phyloP scores from a whole-genome alignment of 1,139 yeast species.

The Saccharomyces hybrid region DNA sequence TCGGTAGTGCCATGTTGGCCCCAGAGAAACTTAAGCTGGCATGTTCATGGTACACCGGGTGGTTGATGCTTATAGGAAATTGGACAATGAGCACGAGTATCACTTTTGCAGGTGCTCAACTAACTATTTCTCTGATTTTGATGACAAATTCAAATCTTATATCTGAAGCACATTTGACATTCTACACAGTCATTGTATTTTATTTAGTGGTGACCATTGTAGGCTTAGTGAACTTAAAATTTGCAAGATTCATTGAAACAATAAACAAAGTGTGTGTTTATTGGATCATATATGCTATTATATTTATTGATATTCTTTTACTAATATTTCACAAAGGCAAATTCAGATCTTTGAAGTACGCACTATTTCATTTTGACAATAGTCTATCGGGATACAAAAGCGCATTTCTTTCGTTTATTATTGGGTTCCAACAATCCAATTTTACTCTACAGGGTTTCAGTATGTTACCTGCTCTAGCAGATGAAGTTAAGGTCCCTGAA shows the following conservation, averaged over 20 bases:
- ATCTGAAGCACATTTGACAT: slow-evolving; percentile 48
- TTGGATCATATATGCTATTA: slow-evolving; percentile 69
- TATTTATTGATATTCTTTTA: slow-evolving; percentile 56
- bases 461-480: slow-evolving; percentile 73
- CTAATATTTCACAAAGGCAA: slow-evolving; percentile 50
- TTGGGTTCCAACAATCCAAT: slow-evolving; percentile 72
- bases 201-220: slow-evolving; percentile 49
- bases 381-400: slow-evolving; percentile 64
- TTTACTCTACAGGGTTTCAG: slow-evolving; percentile 80
- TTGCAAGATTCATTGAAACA: slow-evolving; percentile 50
- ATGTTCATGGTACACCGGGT: slow-evolving; percentile 70
- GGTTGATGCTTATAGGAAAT: slow-evolving; percentile 65
- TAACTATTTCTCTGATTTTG: slow-evolving; percentile 58
- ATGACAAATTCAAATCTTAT: slow-evolving; percentile 43
- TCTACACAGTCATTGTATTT: slow-evolving; percentile 48
- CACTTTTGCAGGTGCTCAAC: slow-evolving; percentile 68
- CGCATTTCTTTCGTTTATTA: slow-evolving; percentile 53
- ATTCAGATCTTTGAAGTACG: slow-evolving; percentile 52
- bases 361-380: slow-evolving; percentile 64
- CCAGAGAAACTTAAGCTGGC: slow-evolving; percentile 46
- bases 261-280: slow-evolving; percentile 61
- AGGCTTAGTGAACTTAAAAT: slow-evolving; percentile 54
- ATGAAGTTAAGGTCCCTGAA: slow-evolving; percentile 73
- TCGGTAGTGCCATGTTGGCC: slow-evolving; percentile 64
- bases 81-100: slow-evolving; percentile 72